Evolutionary conservation across 192 early-diverging fungal species (phyloP).

Genomic region (Funneliformis mosseae): DNA sequence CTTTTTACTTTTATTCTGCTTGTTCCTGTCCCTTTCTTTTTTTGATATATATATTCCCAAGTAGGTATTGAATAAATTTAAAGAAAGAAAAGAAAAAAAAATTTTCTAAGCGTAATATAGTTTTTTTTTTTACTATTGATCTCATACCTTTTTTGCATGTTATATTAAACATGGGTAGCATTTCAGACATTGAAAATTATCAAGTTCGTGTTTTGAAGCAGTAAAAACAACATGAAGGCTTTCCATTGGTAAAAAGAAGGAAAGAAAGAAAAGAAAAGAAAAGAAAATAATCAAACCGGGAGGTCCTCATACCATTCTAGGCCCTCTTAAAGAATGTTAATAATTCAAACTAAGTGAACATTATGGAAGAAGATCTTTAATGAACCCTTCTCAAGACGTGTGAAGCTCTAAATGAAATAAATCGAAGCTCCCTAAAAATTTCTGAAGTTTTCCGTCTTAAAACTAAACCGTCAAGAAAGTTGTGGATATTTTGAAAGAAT

Average conservation of each 20-base stretch:
- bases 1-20: slow-evolving; percentile 8
- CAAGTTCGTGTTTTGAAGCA: slow-evolving; percentile 14
- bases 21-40: slow-evolving; percentile 13
- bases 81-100: background rate
- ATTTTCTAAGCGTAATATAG: slow-evolving; percentile 8
- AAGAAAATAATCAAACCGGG: background rate
- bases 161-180: slow-evolving; percentile 13
- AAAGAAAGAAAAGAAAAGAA: background rate
- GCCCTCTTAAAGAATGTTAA: background rate
- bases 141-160: slow-evolving; percentile 15
- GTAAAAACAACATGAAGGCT: background rate
- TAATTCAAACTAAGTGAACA: slow-evolving; percentile 7
- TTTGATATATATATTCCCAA: slow-evolving; percentile 11
- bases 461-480: background rate
- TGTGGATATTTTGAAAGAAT: background rate
- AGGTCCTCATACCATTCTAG: slow-evolving; percentile 8
- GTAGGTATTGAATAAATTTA: slow-evolving; percentile 24
- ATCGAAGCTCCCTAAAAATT: background rate
- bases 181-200: slow-evolving; percentile 24
- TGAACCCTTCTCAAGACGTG: slow-evolving; percentile 1
- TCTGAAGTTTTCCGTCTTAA: background rate
- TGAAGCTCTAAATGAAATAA: slow-evolving; percentile 6
- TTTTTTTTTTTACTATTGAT: background rate
- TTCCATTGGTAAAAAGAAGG: background rate
- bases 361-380: background rate